Conservation (phyloP, 106 monocot species). For the Agapanthus africanus region DNA sequence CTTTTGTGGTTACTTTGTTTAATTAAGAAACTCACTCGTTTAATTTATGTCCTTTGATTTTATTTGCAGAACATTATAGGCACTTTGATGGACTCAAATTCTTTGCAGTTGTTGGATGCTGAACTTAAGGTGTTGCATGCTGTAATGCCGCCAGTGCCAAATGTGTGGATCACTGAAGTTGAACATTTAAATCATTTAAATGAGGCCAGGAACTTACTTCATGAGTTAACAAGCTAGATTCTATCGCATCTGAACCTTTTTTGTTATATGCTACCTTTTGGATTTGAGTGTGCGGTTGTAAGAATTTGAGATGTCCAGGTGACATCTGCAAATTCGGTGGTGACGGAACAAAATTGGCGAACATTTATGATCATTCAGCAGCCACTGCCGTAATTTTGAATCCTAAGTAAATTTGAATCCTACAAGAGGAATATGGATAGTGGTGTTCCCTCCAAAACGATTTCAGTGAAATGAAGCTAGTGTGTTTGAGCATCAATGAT, state of each 20-base stretch:
- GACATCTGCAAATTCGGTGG: background rate
- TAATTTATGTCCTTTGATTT: conserved; percentile 1
- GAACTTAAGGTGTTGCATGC: conserved; percentile 14
- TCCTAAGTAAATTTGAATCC: no score
- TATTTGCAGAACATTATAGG: conserved; percentile 51
- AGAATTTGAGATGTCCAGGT: no score
- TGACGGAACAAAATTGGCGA: background rate
- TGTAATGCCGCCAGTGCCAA: conserved; percentile 18
- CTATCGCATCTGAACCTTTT: background rate
- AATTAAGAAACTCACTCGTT: background rate
- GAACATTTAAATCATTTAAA: conserved; percentile 25
- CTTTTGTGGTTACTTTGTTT: background rate
- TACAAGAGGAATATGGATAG: background rate
- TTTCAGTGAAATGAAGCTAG: background rate
- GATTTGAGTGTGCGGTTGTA: no score
- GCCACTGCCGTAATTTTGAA: background rate
- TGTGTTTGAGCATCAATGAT: no score
- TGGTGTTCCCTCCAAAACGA: background rate
- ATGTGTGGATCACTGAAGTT: conserved; percentile 57
- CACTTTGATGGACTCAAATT: conserved; percentile 33
- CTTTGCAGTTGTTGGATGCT: conserved; percentile 13
- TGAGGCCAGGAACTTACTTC: conserved; percentile 42
- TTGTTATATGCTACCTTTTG: background rate
- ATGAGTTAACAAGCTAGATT: conserved; percentile 22
- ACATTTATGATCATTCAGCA: background rate